Evolutionary conservation across 192 early-diverging fungal species (phyloP).

Genomic region (Podila clonocystis): DNA sequence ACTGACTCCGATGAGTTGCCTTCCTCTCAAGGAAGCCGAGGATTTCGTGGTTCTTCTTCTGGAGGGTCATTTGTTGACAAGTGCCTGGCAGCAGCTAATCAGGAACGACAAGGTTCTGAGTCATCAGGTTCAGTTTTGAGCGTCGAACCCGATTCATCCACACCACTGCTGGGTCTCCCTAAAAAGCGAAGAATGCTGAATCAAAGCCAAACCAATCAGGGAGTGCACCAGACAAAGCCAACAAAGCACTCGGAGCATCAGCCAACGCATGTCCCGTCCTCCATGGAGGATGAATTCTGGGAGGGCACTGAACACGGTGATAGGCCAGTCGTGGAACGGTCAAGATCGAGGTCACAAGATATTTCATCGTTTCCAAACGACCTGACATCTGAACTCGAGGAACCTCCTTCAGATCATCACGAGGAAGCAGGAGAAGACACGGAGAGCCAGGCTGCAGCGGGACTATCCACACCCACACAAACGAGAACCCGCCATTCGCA

Average conservation of each 20-base stretch:
- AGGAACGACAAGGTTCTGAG: not conserved
- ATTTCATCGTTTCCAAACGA: constrained; percentile 24
- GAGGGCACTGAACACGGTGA: constrained; percentile 3
- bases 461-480: not conserved
- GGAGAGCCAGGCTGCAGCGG: not conserved
- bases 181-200: not conserved
- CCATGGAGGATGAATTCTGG: constrained; percentile 32
- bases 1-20: not conserved
- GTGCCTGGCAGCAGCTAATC: not conserved
- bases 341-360: constrained; percentile 25
- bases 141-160: not conserved
- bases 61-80: constrained; percentile 1
- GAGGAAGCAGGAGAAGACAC: not conserved
- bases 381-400: constrained; percentile 4
- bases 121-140: not conserved
- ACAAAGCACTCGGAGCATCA: not conserved
- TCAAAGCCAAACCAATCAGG: not conserved
- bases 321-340: not conserved
- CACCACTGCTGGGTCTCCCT: not conserved
- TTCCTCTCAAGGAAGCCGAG: not conserved
- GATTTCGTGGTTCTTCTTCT: not conserved
- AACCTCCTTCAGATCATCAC: not conserved
- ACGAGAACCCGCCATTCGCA: not conserved
- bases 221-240: too few species aligned
- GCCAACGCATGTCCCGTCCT: constrained; percentile 10